Evolutionary conservation across 129 eudicot species (phyloP), one percentile per base, ranked within the genome.

Genomic region (Flaveria ramosissima): DNA sequence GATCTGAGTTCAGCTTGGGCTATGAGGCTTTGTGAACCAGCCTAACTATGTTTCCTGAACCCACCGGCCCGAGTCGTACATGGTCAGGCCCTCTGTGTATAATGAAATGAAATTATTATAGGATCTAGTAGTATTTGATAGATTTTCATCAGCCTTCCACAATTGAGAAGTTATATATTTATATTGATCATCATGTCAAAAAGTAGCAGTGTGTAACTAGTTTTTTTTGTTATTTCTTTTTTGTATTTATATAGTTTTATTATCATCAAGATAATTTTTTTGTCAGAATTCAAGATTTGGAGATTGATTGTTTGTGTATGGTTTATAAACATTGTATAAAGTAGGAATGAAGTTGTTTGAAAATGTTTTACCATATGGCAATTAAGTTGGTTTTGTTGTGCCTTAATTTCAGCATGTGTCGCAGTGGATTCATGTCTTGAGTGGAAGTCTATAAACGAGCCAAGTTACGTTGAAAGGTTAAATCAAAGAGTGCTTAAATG

Each of bases 1-100:
- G 85, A 87, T 15, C 80, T 95, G 43, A 89, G 96, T 74, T 84
- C 85, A 9, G 81, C 79, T 42, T 95, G 99, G 97, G 70, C 90
- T 10, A 82, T 77, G 59, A 89, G 92, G 39, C 82, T 82, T 71
- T 76, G 76, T 56, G 95, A 93, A 32, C 80, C 88, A 3, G 75
- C 85, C 24, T 82, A 78, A 70, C 42, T 24, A 78, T 70, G 78
- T 24, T 51, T 73, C 9, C 39, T 30, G 1, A 16, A 76, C 67
- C 74, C 41, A 48, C 71, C 50, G n/a, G 13, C 26, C 32, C n/a
- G 46, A 56, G 67, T 26, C 21, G 5, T 62, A 43, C 27, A 15
- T 81, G 71, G 11, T 77, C 20, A 11, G 9, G 55, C 55, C 67
- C 50, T 60, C 32, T 65, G 79, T 77, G 79, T 83, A 80, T 70